Evolutionary conservation across 306 rosid species (phyloP).

Genomic region (Sophora flavescens): DNA sequence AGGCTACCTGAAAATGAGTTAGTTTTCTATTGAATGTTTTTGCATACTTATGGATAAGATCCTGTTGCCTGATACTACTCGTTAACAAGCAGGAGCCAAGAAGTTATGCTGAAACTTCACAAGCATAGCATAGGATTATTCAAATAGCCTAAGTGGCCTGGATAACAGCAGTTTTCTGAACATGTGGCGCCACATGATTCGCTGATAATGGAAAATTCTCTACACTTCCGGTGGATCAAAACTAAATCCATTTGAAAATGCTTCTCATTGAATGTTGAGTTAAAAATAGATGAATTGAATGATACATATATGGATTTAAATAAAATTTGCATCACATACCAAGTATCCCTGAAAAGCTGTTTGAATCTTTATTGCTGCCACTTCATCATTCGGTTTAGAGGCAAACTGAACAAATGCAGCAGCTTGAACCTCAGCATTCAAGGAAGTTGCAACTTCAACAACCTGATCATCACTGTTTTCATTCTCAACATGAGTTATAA

Average conservation of each 20-base stretch:
- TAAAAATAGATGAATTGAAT: slow-evolving; percentile 18
- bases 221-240: not conserved
- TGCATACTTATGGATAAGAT: not conserved
- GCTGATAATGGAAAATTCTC: not conserved
- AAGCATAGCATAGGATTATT: slow-evolving; percentile 16
- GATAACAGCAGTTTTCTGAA: not conserved
- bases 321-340: slow-evolving; percentile 55
- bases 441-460: slow-evolving; percentile 52
- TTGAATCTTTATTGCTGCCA: slow-evolving; percentile 87
- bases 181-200: not conserved
- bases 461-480: slow-evolving; percentile 59
- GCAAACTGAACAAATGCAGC: slow-evolving; percentile 51
- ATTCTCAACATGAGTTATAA: slow-evolving; percentile 57
- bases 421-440: slow-evolving; percentile 45
- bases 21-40: not conserved
- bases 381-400: slow-evolving; percentile 81
- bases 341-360: slow-evolving; percentile 92
- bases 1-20: too few relatives aligned
- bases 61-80: not conserved
- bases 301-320: slow-evolving; percentile 5
- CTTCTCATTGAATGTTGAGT: slow-evolving; percentile 32
- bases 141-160: not conserved
- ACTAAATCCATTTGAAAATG: not conserved
- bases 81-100: slow-evolving; percentile 38
- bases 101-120: not conserved